These are phyloP conservation scores for Mariannaea sp. DNA, from an alignment of 2,329 filamentous ascomycete genomes.

Conservation along the genomic window DNA sequence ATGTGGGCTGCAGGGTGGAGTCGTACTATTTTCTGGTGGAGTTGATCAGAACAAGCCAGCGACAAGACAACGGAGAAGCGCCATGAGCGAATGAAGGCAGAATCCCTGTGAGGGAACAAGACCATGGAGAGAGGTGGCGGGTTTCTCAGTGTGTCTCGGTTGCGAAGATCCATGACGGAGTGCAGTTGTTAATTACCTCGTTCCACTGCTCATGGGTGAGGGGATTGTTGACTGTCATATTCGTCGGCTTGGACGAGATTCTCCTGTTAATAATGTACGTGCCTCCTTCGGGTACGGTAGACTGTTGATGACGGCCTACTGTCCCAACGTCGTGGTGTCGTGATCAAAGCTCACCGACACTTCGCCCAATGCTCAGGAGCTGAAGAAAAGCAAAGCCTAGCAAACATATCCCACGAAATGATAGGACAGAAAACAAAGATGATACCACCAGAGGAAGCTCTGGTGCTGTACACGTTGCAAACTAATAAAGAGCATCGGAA, in stretches of 20 bases:
- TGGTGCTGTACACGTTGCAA: too few relatives aligned
- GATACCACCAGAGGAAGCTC: too few relatives aligned
- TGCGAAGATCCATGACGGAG: neutral
- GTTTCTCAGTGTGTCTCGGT: neutral
- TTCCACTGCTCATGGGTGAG: too few relatives aligned
- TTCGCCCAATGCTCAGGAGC: neutral
- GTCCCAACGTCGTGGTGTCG: conserved; percentile 8
- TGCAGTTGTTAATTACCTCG: too few relatives aligned
- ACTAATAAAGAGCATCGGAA: too few relatives aligned
- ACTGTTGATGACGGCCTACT: too few relatives aligned
- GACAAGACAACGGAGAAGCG: neutral
- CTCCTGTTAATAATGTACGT: too few relatives aligned
- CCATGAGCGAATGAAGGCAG: neutral
- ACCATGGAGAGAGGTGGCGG: too few relatives aligned
- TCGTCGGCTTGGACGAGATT: conserved; percentile 12
- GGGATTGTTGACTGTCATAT: conserved; percentile 14
- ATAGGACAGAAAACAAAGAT: conserved; percentile 8
- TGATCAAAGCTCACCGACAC: conserved; percentile 14
- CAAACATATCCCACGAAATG: neutral
- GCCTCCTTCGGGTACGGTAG: too few relatives aligned
- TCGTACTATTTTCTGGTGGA: conserved; percentile 2
- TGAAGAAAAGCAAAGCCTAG: neutral
- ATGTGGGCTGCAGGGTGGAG: neutral
- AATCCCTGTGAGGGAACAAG: conserved; percentile 1
- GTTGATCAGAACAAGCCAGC: conserved; percentile 9